These are phyloP conservation scores for Scheffersomyces ergatensis DNA, from an alignment of 805 yeast species.

Conservation along the genomic window DNA sequence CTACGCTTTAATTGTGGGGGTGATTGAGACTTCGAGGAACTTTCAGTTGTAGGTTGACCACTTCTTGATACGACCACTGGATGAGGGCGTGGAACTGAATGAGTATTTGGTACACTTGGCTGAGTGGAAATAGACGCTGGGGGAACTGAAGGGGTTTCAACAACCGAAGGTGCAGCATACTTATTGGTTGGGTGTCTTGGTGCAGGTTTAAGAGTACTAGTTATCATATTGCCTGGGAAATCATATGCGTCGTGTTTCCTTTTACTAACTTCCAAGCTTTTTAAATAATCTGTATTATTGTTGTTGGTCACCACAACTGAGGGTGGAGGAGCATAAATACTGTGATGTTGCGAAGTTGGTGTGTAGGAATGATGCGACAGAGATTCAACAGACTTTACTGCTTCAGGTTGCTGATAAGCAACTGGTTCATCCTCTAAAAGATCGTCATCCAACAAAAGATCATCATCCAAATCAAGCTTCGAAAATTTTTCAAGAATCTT, in stretches of 20 bases:
- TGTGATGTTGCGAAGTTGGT: slow-evolving; percentile 1
- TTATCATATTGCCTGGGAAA: slow-evolving; percentile 58
- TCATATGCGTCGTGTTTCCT: slow-evolving; percentile 76
- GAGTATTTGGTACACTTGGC: background rate
- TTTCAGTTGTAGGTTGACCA: background rate
- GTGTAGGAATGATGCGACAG: background rate
- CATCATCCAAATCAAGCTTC: slow-evolving; percentile 26
- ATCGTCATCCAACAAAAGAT: slow-evolving; percentile 31
- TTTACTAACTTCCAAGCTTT: slow-evolving; percentile 44
- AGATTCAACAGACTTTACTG: slow-evolving; percentile 5
- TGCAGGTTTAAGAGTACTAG: slow-evolving; percentile 38
- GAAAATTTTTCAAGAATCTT: slow-evolving; percentile 5
- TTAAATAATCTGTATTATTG: slow-evolving; percentile 7
- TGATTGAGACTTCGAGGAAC: background rate
- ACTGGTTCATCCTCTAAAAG: slow-evolving; percentile 30
- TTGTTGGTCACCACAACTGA: background rate
- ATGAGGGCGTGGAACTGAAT: background rate
- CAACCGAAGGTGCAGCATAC: slow-evolving; percentile 10
- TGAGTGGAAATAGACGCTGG: slow-evolving; percentile 1
- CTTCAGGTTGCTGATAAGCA: slow-evolving; percentile 4
- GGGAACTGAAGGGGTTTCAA: background rate
- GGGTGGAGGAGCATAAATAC: slow-evolving; percentile 5
- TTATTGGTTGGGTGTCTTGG: slow-evolving; percentile 26
- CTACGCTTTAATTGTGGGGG: background rate
- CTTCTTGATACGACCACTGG: background rate